These are phyloP conservation scores for Lonicera japonica DNA, from an alignment of 129 eudicot genomes.

Conservation along the genomic window DNA sequence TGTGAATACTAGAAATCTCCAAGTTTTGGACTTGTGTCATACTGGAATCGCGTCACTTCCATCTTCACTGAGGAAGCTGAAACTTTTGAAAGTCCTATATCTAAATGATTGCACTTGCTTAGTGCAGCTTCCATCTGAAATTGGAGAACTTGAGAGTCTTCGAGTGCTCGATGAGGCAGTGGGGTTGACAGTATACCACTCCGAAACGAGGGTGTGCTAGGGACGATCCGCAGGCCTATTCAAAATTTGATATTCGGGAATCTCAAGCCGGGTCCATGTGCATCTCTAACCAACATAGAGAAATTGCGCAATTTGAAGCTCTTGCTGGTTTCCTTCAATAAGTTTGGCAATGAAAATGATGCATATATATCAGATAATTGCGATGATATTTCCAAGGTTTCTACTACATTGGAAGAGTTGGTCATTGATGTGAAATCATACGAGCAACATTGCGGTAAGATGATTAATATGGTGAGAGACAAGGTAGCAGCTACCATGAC, in stretches of 20 bases:
- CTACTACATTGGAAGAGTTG: slow-evolving; percentile 26
- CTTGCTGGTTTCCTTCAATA: slow-evolving; percentile 15
- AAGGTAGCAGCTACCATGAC: slow-evolving; percentile 10
- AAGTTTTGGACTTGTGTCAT: slow-evolving; percentile 21
- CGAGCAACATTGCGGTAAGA: slow-evolving; percentile 7
- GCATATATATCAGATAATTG: background rate
- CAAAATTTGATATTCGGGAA: too few species aligned
- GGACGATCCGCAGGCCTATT: too few species aligned
- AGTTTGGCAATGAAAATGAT: slow-evolving; percentile 1
- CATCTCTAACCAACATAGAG: background rate
- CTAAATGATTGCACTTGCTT: slow-evolving; percentile 19
- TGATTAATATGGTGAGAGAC: slow-evolving; percentile 23
- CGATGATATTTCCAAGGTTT: slow-evolving; percentile 6
- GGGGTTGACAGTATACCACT: slow-evolving; percentile 19
- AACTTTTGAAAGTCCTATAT: slow-evolving; percentile 18
- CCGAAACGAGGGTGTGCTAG: background rate
- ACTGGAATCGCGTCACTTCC: slow-evolving; percentile 24
- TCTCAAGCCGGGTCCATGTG: too few species aligned
- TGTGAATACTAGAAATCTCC: slow-evolving; percentile 16
- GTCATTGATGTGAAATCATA: slow-evolving; percentile 22
- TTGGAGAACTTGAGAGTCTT: slow-evolving; percentile 16
- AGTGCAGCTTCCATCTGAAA: slow-evolving; percentile 19
- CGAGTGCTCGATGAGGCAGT: slow-evolving; percentile 30
- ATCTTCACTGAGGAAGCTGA: slow-evolving; percentile 1
- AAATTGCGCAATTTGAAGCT: slow-evolving; percentile 15